Evolutionary conservation across 2,329 filamentous ascomycete genomes (phyloP).

Genomic region (Phialophora chinensis): DNA sequence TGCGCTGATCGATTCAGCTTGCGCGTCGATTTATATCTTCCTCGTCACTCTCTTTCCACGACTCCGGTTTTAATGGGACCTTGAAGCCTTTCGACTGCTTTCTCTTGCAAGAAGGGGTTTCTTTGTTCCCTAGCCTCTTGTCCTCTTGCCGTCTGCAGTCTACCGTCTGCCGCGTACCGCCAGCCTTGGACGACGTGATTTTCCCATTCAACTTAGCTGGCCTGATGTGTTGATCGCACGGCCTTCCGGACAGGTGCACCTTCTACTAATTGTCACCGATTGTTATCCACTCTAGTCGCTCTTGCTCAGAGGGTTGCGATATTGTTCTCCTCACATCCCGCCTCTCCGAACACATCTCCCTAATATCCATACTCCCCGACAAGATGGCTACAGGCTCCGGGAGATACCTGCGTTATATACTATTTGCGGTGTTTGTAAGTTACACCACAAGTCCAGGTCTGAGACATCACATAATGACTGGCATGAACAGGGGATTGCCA

Average conservation of each 20-base stretch:
- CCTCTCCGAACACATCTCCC: neutral
- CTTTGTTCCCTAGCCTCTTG: neutral
- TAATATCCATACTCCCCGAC: slow-evolving; percentile 3
- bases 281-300: slow-evolving; percentile 6
- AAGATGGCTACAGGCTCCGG: slow-evolving; percentile 46
- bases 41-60: slow-evolving; percentile 2
- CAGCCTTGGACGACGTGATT: neutral
- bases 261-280: neutral
- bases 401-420: slow-evolving; percentile 65
- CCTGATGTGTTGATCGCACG: slow-evolving; percentile 16
- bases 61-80: neutral
- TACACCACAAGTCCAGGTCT: slow-evolving; percentile 18
- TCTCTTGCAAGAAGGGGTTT: neutral
- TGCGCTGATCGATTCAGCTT: slow-evolving; percentile 2
- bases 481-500: slow-evolving; percentile 62
- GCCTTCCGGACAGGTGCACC: slow-evolving; percentile 3
- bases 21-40: slow-evolving; percentile 6
- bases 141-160: neutral
- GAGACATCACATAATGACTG: slow-evolving; percentile 27
- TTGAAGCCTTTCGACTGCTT: neutral
- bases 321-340: neutral
- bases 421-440: slow-evolving; percentile 83
- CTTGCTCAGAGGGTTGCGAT: neutral
- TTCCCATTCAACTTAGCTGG: neutral
- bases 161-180: neutral